Percentiles rank a stretch among this genome's conserved stretches.
Conservation (phyloP, 2,329 filamentous ascomycete species). For the Xylaria sp. region DNA sequence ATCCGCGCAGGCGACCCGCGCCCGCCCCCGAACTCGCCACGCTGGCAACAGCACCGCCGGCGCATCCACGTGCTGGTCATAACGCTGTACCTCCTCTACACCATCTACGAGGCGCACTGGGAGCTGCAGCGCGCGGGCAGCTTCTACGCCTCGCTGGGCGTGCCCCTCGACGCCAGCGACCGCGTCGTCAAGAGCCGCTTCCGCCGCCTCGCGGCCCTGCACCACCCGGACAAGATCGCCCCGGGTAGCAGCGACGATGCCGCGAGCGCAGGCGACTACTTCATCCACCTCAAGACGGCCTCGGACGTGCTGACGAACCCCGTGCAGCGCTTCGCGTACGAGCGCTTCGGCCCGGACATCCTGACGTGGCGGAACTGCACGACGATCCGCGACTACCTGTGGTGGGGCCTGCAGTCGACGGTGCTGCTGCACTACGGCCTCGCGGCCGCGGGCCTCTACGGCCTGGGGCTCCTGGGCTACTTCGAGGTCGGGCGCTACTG, state of each 20-base stretch:
- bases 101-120: conserved; percentile 90
- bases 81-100: conserved; percentile 86
- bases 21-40: conserved; percentile 75
- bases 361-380: conserved; percentile 72
- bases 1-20: conserved; percentile 90
- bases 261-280: conserved; percentile 61
- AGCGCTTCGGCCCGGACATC: conserved; percentile 83
- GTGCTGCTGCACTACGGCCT: conserved; percentile 70
- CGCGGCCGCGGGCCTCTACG: conserved; percentile 68
- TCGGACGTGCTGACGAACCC: conserved; percentile 85
- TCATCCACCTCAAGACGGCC: conserved; percentile 84
- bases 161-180: conserved; percentile 76
- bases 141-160: conserved; percentile 82
- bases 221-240: conserved; percentile 87
- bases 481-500: conserved; percentile 74
- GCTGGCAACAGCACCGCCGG: conserved; percentile 78
- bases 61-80: conserved; percentile 87
- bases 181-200: conserved; percentile 85
- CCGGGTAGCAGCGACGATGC: conserved; percentile 21
- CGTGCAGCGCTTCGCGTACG: conserved; percentile 84
- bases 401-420: conserved; percentile 65
- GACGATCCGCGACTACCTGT: conserved; percentile 78
- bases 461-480: conserved; percentile 73
- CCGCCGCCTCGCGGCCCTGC: conserved; percentile 74
- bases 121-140: conserved; percentile 76